Base-by-base conservation (phyloP, 768 basidiomycete genomes). In the Trametes cubensis region DNA sequence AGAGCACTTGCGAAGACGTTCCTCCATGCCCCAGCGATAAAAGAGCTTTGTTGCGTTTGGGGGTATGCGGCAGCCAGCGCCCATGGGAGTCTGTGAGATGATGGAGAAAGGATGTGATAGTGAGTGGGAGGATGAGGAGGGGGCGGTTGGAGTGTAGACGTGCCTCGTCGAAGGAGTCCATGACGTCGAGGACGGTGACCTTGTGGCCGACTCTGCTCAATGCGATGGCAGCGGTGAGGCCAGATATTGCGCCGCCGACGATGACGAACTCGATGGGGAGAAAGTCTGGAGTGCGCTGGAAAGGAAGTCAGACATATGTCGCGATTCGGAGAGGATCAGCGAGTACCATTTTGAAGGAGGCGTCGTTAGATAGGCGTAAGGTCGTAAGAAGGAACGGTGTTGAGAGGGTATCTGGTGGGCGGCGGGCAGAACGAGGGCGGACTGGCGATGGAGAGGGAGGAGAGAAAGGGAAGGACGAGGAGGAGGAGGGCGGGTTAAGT, bases 1-100 rank as follows among this genome's bases (percentile, higher is more conserved):
- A 2, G 72, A 62, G 41, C 77, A 72, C 26, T 75, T 71, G 3
- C 73, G 69, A 39, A 88, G 66, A 5, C 71, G 63, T 7, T 79
- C 76, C 26, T 75, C 78, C 6, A 85, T 74, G 11, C 84, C 85
- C 86, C 86, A 88, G 51, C 80, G 76, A 50, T 79, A 76, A 20
- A 85, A 72, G 3, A 86, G 70, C 58, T 80, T 79, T 6, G 83
- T 81, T 74, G 85, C 80, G 60, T 87, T 87, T 7, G 86, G 85
- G 23, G 85, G 82, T 11, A 85, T 71, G 15, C 80, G 76, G 58
- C 79, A 69, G 25, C 80, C 81, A 26, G 55, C 73, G 42, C 58
- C 60, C 21, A 63, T 72, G 6, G 75, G 23, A 13, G 63, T 63
- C 62, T 64, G n/a, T 26, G 34, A 7, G 23, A 45, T 17, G 13